phyloP scores from a whole-genome alignment of 495 filamentous ascomycete species.

The Penicillium pulvis region DNA sequence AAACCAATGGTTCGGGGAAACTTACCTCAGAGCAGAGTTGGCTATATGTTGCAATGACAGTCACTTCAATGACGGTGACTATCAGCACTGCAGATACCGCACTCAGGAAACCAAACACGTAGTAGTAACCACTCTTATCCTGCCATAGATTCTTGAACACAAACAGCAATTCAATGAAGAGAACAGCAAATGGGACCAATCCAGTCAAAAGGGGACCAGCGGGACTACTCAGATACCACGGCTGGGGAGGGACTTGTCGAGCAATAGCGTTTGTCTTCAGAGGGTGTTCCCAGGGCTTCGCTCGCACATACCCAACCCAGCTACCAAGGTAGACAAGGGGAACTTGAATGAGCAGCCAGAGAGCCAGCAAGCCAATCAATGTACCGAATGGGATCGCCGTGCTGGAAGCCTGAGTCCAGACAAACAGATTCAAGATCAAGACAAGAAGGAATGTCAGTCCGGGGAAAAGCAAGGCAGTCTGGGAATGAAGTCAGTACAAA shows the following conservation, averaged over 20 bases:
- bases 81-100: conserved; percentile 75
- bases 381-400: conserved; percentile 90
- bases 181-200: conserved; percentile 85
- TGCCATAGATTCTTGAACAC: conserved; percentile 91
- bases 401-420: conserved; percentile 90
- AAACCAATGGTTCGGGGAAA: not conserved
- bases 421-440: conserved; percentile 88
- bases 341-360: conserved; percentile 90
- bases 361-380: conserved; percentile 69
- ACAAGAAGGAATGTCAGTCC: conserved; percentile 77
- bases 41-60: conserved; percentile 84
- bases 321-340: conserved; percentile 86
- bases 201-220: conserved; percentile 73
- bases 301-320: conserved; percentile 73
- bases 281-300: conserved; percentile 79
- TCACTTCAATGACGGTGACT: conserved; percentile 83
- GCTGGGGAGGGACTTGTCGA: conserved; percentile 74
- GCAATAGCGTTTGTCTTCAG: conserved; percentile 76
- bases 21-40: conserved; percentile 77
- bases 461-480: conserved; percentile 81
- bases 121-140: conserved; percentile 93
- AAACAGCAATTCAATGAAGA: conserved; percentile 92
- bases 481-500: conserved; percentile 24
- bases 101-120: conserved; percentile 88
- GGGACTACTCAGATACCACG: conserved; percentile 73